Evolutionary conservation across 805 yeast genomes (phyloP).

Genomic region (Blastobotrys robertii): DNA sequence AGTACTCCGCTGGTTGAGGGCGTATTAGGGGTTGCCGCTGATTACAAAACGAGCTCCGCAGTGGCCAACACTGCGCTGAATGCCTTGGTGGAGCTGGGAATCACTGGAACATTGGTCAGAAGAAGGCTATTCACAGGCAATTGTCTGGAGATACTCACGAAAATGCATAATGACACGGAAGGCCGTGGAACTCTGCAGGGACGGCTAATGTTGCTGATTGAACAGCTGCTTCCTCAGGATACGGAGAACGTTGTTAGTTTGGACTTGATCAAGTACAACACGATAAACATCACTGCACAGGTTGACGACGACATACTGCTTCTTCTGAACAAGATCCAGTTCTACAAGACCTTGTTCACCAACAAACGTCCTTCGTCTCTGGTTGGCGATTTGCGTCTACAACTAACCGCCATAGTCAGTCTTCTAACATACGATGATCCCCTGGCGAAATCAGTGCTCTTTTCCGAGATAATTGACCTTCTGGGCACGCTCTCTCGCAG

Average conservation of each 20-base stretch:
- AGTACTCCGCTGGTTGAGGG: slow-evolving; percentile 23
- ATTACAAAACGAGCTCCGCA: neutral
- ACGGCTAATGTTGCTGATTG: slow-evolving; percentile 24
- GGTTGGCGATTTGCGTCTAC: slow-evolving; percentile 13
- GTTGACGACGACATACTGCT: slow-evolving; percentile 23
- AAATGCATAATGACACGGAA: slow-evolving; percentile 9
- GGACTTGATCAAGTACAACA: slow-evolving; percentile 19
- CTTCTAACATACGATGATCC: slow-evolving; percentile 3
- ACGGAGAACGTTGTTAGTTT: slow-evolving; percentile 19
- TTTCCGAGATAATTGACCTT: slow-evolving; percentile 20
- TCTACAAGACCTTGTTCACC: slow-evolving; percentile 24
- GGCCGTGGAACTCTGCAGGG: slow-evolving; percentile 19
- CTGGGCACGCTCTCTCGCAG: slow-evolving; percentile 19
- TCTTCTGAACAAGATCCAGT: slow-evolving; percentile 23
- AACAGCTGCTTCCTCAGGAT: slow-evolving; percentile 20
- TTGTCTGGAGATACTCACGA: slow-evolving; percentile 8
- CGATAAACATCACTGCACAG: slow-evolving; percentile 11
- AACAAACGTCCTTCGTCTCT: slow-evolving; percentile 6
- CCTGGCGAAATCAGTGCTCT: slow-evolving; percentile 13
- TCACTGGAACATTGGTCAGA: slow-evolving; percentile 25
- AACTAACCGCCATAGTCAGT: slow-evolving; percentile 14
- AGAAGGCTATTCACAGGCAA: slow-evolving; percentile 24
- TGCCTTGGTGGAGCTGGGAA: slow-evolving; percentile 17
- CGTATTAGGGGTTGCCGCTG: slow-evolving; percentile 20
- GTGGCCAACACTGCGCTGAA: slow-evolving; percentile 14